phyloP scores from a whole-genome alignment of 192 early-diverging fungal species.

The Coemansia sp. region DNA sequence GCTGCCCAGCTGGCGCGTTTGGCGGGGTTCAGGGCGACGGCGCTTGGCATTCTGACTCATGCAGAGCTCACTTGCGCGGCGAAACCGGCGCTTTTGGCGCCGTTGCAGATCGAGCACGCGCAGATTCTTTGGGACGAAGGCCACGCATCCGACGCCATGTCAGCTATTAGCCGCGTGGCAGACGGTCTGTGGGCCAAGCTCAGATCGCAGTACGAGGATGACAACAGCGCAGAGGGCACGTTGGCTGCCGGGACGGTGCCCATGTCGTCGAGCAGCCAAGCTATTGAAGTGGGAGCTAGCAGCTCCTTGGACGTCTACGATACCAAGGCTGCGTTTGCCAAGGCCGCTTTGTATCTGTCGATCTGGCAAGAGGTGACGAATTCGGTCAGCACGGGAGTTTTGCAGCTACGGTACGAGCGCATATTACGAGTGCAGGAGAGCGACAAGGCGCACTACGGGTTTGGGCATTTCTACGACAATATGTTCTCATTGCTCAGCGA shows the following conservation, averaged over 20 bases:
- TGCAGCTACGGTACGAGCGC: conserved; percentile 37
- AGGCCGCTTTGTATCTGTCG: conserved; percentile 34
- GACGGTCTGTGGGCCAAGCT: conserved; percentile 30
- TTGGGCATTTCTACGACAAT: conserved; percentile 42
- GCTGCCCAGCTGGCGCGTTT: conserved; percentile 50
- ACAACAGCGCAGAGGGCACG: neutral
- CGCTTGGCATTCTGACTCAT: conserved; percentile 47
- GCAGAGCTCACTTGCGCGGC: conserved; percentile 34
- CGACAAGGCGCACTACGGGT: conserved; percentile 49
- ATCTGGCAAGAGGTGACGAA: conserved; percentile 46
- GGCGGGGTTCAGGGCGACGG: conserved; percentile 40
- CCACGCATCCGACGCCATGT: conserved; percentile 38
- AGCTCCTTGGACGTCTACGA: conserved; percentile 18
- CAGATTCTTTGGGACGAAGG: conserved; percentile 55
- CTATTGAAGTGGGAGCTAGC: neutral
- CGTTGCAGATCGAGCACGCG: conserved; percentile 48
- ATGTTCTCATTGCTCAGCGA: conserved; percentile 28
- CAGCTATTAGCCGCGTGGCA: conserved; percentile 31
- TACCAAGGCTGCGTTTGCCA: conserved; percentile 34
- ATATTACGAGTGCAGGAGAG: conserved; percentile 43
- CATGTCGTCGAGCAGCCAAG: neutral
- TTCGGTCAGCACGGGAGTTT: conserved; percentile 14
- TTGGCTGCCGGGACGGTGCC: neutral
- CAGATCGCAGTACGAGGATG: conserved; percentile 17
- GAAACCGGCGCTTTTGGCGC: conserved; percentile 24